Percentiles rank a stretch among this genome's conserved stretches.
These are phyloP conservation scores for Tylopilus vinaceipallidus DNA, from an alignment of 768 basidiomycete genomes.

Conservation along the genomic window DNA sequence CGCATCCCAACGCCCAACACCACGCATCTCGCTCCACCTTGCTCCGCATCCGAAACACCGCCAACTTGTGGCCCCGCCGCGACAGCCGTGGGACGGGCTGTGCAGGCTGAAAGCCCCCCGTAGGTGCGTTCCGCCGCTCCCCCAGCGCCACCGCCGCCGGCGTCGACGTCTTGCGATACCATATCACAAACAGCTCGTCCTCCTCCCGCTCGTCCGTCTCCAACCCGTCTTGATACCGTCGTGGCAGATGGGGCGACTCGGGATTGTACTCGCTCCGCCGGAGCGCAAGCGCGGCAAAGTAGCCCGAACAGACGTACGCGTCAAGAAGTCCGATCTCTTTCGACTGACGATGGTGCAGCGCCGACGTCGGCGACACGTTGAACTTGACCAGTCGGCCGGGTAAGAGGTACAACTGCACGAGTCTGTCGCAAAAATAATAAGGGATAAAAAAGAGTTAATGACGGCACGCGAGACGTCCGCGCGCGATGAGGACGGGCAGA, in stretches of 20 bases:
- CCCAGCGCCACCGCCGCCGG: not conserved
- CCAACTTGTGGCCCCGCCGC: slow-evolving; percentile 51
- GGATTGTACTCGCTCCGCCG: slow-evolving; percentile 63
- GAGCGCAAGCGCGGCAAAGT: slow-evolving; percentile 66
- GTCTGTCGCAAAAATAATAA: slow-evolving; percentile 39
- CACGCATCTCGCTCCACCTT: slow-evolving; percentile 89
- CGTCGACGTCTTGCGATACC: slow-evolving; percentile 48
- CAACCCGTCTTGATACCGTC: slow-evolving; percentile 87
- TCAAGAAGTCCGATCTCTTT: slow-evolving; percentile 63
- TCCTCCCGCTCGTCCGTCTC: slow-evolving; percentile 86
- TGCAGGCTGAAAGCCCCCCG: slow-evolving; percentile 14
- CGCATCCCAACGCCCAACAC: slow-evolving; percentile 91
- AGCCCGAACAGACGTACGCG: slow-evolving; percentile 86
- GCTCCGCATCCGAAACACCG: slow-evolving; percentile 72
- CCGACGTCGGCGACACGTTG: slow-evolving; percentile 55
- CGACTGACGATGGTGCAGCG: slow-evolving; percentile 54
- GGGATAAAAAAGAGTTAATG: not conserved
- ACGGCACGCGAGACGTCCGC: not conserved
- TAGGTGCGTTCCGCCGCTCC: slow-evolving; percentile 18
- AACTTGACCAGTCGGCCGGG: slow-evolving; percentile 74
- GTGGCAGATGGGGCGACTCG: slow-evolving; percentile 49
- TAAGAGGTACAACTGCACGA: slow-evolving; percentile 71
- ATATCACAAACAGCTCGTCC: slow-evolving; percentile 84
- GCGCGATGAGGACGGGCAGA: too few species aligned
- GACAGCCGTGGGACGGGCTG: slow-evolving; percentile 48